Evolutionary conservation across 108 stramenopile species (phyloP).

Genomic region (Mayamaea pseudoterrestris): DNA sequence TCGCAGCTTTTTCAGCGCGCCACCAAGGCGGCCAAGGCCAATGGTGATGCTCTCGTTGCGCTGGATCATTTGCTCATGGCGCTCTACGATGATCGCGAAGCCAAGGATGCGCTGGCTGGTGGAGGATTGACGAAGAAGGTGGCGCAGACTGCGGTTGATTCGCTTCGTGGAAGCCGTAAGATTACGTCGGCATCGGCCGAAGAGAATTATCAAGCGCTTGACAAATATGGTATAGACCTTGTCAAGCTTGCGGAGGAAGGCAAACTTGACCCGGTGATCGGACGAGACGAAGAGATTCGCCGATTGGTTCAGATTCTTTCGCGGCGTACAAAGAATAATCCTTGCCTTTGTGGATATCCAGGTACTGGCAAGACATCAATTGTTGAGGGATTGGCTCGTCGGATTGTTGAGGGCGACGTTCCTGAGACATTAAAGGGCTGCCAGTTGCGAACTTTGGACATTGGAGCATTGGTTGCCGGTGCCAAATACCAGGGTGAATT

Average conservation of each 20-base stretch:
- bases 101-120: constrained; percentile 29
- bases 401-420: constrained; percentile 89
- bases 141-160: constrained; percentile 38
- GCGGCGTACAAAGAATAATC: constrained; percentile 95
- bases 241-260: constrained; percentile 81
- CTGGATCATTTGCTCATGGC: constrained; percentile 60
- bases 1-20: constrained; percentile 50
- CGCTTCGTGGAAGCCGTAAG: constrained; percentile 55
- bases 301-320: constrained; percentile 85
- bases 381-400: constrained; percentile 90
- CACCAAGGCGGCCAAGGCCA: constrained; percentile 45
- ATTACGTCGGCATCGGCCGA: constrained; percentile 57
- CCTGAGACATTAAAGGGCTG: constrained; percentile 86
- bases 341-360: constrained; percentile 88
- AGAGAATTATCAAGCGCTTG: constrained; percentile 52
- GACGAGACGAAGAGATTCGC: constrained; percentile 95
- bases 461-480: constrained; percentile 95
- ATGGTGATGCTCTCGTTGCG: constrained; percentile 69
- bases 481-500: constrained; percentile 98
- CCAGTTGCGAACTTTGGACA: constrained; percentile 79
- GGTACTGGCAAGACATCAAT: constrained; percentile 95
- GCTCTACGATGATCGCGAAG: constrained; percentile 55
- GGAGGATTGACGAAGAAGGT: constrained; percentile 53
- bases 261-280: constrained; percentile 94
- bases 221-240: constrained; percentile 69